Evolutionary conservation across 495 filamentous ascomycete species (phyloP), one percentile per base, ranked within the genome.

Genomic region (Hypoxylon trugodes): DNA sequence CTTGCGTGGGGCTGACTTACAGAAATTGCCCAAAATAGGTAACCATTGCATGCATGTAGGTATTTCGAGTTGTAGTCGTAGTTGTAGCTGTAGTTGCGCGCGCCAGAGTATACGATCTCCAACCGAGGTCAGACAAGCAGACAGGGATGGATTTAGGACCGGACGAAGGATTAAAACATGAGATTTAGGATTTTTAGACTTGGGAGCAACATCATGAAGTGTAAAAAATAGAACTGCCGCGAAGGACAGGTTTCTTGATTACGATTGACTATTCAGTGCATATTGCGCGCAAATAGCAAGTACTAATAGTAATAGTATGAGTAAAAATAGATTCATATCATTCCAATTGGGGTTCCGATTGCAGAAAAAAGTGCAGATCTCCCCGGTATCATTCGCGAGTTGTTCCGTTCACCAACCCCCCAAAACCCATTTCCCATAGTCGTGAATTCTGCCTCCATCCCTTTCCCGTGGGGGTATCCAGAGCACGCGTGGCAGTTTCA

Each of bases 391-490:
- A 61, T 66, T 55, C 63, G 48, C 61, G 57, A n/a, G 57, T 37
- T 48, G 38, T 61, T 58, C 64, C 63, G 42, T 61, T 47, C 40
- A 54, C 46, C 64, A 61, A 51, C 49, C 49, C 36, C 52, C 43
- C 30, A 60, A 41, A 33, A 26, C 58, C 51, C 45, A 41, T 58
- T n/a, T 56, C 41, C 64, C 64, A 40, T 61, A 42, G 30, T 58
- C 58, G 35, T 67, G 57, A 67, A 56, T 33, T 59, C 63, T 57
- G 38, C 57, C 50, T 18, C 45, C 43, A 61, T 64, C 63, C 66
- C n/a, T n/a, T 70, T 62, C 62, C 70, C 64, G 57, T 54, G 68
- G 64, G 64, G 70, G 70, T 72, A 72, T 72, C 70, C 69, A 53
- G 48, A 46, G 70, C 67, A 63, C 35, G 45, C 58, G 56, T 47